phyloP scores from a whole-genome alignment of 805 yeast species.

The Yamadazyma akitaensis region DNA sequence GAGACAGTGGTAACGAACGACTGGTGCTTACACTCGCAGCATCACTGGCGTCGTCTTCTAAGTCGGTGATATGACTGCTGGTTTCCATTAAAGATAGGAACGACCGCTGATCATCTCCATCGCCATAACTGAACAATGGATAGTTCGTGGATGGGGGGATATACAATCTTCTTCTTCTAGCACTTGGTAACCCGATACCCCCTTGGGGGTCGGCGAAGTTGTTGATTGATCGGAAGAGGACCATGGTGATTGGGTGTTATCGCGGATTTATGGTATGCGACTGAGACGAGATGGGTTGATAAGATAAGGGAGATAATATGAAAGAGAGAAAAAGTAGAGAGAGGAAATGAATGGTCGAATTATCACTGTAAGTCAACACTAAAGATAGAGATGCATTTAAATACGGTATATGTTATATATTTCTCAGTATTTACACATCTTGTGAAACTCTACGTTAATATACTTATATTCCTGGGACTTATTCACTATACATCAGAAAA shows the following conservation, averaged over 20 bases:
- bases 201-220: slow-evolving; percentile 39
- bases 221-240: slow-evolving; percentile 37
- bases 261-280: not conserved
- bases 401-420: not conserved
- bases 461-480: not conserved
- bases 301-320: not conserved
- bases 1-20: slow-evolving; percentile 39
- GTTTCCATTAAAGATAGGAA: slow-evolving; percentile 39
- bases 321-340: not conserved
- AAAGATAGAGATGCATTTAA: too few species aligned
- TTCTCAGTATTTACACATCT: not conserved
- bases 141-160: slow-evolving; percentile 44
- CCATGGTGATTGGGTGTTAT: slow-evolving; percentile 24
- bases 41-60: slow-evolving; percentile 32
- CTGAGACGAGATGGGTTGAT: not conserved
- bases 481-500: slow-evolving; percentile 30
- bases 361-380: too few species aligned
- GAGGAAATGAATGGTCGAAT: too few species aligned
- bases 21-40: slow-evolving; percentile 40
- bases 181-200: slow-evolving; percentile 28
- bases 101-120: slow-evolving; percentile 42
- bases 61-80: slow-evolving; percentile 27
- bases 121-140: slow-evolving; percentile 42
- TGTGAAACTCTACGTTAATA: not conserved
- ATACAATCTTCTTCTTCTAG: slow-evolving; percentile 37